Base-by-base conservation (phyloP, 208 protist genomes). In the Herpetomonas tarakana region DNA sequence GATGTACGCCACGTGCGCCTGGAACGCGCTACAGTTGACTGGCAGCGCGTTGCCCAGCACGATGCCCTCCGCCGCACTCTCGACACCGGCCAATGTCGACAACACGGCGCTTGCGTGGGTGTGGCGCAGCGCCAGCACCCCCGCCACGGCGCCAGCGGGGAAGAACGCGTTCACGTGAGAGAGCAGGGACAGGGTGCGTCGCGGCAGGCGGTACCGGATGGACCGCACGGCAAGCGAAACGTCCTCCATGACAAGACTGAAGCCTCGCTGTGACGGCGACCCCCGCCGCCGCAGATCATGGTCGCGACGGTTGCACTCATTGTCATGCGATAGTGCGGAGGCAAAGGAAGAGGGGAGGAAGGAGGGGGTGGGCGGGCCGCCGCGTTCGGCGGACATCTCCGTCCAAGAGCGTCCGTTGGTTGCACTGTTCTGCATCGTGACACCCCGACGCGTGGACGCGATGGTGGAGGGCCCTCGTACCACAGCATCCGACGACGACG, bases 11-110 rank as follows among this genome's bases (percentile, higher is more conserved):
- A 72, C 71, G 24, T 61, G 58, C 14, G 28, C 44, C 0, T 58
- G 39, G 49, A 64, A 77, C 0, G 65, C 57, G 11, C 38, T 58
- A 2, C 59, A 67, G 0, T 62, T 35, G 28, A 59, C 60, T 0
- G 71, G 71, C 52, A 72, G 52, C n/a, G 27, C 65, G 62, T 77
- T 77, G 11, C 56, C 65, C 65, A 71, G 60, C 35, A 72, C 65
- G 11, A 47, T 60, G 2, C 71, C 71, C 31, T 29, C 27, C 19
- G 65, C 55, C 26, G 56, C 22, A 26, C 47, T 56, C 18, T 70
- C 64, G 3, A 66, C 50, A 2, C 71, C 71, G 6, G 59, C 71
- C n/a, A 77, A 41, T 3, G 68, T 26, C 49, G 65, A 50, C 29
- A 77, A 44, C 52, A 58, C 27, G 7, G 52, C 55, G 30, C 65